phyloP scores from a whole-genome alignment of 345 rosid species.

The Arabis hirsuta region DNA sequence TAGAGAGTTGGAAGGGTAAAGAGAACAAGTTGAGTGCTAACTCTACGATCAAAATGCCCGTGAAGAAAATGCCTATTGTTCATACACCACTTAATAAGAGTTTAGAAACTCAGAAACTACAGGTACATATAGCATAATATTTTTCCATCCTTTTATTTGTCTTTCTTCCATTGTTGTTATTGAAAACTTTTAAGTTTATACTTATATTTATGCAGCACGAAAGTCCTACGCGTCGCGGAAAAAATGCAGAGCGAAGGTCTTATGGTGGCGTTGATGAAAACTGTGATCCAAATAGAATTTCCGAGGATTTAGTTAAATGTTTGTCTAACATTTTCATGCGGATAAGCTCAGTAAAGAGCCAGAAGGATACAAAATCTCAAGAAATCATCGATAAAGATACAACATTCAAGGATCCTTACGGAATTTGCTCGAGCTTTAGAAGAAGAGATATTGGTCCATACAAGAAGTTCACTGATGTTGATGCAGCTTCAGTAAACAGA shows the following conservation, averaged over 20 bases:
- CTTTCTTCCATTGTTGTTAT: not conserved
- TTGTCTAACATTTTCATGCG: slow-evolving; percentile 61
- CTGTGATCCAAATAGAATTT: slow-evolving; percentile 60
- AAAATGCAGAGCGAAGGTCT: slow-evolving; percentile 50
- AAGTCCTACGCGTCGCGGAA: slow-evolving; percentile 43
- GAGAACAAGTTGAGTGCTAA: slow-evolving; percentile 47
- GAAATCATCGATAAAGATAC: slow-evolving; percentile 36
- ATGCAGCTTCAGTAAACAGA: slow-evolving; percentile 54
- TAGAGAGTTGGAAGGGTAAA: slow-evolving; percentile 51
- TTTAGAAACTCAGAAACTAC: slow-evolving; percentile 49
- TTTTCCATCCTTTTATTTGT: not conserved
- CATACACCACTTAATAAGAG: slow-evolving; percentile 49
- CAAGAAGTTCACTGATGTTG: slow-evolving; percentile 55
- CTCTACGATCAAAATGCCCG: slow-evolving; percentile 46
- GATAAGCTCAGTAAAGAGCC: slow-evolving; percentile 58
- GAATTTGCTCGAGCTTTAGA: slow-evolving; percentile 53
- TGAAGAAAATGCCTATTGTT: slow-evolving; percentile 43
- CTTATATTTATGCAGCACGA: slow-evolving; percentile 46
- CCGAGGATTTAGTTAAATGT: slow-evolving; percentile 74
- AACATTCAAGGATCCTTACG: slow-evolving; percentile 59
- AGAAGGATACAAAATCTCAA: slow-evolving; percentile 37
- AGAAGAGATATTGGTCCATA: slow-evolving; percentile 70
- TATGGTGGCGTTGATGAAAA: slow-evolving; percentile 38
- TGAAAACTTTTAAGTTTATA: not conserved
- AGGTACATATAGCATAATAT: slow-evolving; percentile 39